Base-by-base conservation (phyloP, 2,329 filamentous ascomycete genomes). In the Torrubiellomyces zombiae region DNA sequence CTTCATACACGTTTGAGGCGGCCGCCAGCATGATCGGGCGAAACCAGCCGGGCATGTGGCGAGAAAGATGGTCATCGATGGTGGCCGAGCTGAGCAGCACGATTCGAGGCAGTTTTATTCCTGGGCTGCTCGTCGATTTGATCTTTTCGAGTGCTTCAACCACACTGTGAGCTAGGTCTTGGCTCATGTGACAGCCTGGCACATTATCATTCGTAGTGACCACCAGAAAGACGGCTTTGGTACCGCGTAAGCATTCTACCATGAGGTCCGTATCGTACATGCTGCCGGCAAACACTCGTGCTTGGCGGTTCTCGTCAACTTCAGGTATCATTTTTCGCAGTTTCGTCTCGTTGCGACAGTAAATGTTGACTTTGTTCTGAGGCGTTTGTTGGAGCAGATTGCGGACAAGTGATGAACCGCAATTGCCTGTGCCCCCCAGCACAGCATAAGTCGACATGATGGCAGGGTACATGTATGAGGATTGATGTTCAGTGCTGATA, bases 351-450 rank as follows among this genome's bases (percentile, higher is more conserved):
- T 50, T 51, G 28, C 58, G 58, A 28, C 55, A 58, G 39, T 55
- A 63, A 12, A 51, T 56, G 28, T 55, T 33, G 29, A 63, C 41
- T 4, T 33, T 31, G 17, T 27, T 35, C 7, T 45, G 18, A 1
- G 47, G 41, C n/a, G n/a, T n/a, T 1, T 26, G 25, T 8, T 40
- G 24, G 4, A 60, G 44, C 2, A 63, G 44, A 18, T 42, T 43
- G 13, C 48, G 23, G 18, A 63, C 43, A 15, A 63, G 40, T 3
- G 52, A 46, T 2, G 34, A 42, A 26, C 58, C 59, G 20, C 44
- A 51, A 31, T 56, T 59, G 6, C 58, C 59, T 1, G 56, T 62
- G 12, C 37, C 31, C 6, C 55, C 54, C 2, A 58, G 35, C 7
- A 58, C 35, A 4, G 54, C 54, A 32, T 53, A 58, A n/a, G n/a